Evolutionary conservation across 1,139 yeast species (phyloP), one percentile per base, ranked within the genome.

Genomic region (Geotrichum restrictum): DNA sequence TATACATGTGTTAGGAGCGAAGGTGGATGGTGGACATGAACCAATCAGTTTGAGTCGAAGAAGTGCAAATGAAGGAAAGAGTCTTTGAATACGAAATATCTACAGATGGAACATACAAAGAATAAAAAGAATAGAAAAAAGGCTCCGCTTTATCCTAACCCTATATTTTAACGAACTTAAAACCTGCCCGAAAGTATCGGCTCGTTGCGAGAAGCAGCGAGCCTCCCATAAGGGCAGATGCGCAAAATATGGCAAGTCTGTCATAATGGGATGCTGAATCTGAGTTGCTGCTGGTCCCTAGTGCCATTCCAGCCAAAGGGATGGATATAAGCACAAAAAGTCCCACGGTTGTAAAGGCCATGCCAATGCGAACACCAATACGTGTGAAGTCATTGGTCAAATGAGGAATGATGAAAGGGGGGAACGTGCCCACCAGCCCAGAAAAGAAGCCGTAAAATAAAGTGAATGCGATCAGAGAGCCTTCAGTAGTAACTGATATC

Each of bases 301-400:
- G 19, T 14, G 32, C 8, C 11, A 49, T 29, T 3, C 52, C 52
- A 19, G 45, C 38, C 4, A 49, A 11, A 19, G 52, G 52, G 8
- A 44, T 39, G 10, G 52, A 49, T 10, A 49, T 27, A n/a, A 38
- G 18, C 2, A 39, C 27, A 13, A 49, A 29, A 11, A 44, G 18
- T 13, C 45, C 41, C 3, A 49, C 13, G 19, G 39, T 11, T 18
- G 80, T 71, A 59, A 81, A 80, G 59, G 79, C 78, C 70, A 82
- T 75, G 0, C 88, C 84, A 62, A 81, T 79, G 29, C 86, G 75
- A 54, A 79, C 63, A 1, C 71, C 71, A 1, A 67, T 56, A 10
- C 59, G 51, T 14, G 62, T 54, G 49, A 68, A 53, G 54, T 75
- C 76, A 19, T 77, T 76, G 5, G 84, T 79, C 33, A 84, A 78